Evolutionary conservation across 2,329 filamentous ascomycete species (phyloP).

Genomic region (Aspergillus sp.): DNA sequence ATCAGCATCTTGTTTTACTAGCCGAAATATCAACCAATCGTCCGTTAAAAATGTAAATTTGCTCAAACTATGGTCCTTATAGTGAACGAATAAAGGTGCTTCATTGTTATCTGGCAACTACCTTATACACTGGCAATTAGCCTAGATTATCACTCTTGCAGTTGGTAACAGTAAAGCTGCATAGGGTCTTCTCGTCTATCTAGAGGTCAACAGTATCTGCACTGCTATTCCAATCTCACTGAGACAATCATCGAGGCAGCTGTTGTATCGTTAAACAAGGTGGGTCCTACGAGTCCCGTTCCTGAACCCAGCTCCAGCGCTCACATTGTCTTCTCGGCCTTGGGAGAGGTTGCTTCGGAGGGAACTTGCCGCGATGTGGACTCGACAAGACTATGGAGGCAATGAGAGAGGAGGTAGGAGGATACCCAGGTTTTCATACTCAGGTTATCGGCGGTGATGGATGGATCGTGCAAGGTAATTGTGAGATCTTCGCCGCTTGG

Average conservation of each 20-base stretch:
- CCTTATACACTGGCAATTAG: no score
- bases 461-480: constrained; percentile 76
- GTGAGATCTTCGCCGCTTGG: constrained; percentile 48
- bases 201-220: no score
- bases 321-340: constrained; percentile 22
- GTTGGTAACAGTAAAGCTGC: no score
- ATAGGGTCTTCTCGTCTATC: no score
- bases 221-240: no score
- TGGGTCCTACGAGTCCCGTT: constrained; percentile 84
- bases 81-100: no score
- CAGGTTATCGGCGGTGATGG: constrained; percentile 79
- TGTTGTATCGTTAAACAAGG: constrained; percentile 44
- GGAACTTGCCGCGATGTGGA: constrained; percentile 27
- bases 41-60: no score
- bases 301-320: constrained; percentile 81
- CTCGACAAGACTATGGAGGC: constrained; percentile 50
- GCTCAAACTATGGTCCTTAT: no score
- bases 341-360: constrained; percentile 13
- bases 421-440: constrained; percentile 96
- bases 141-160: no score
- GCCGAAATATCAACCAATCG: not conserved
- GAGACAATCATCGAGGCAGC: no score
- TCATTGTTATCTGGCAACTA: no score
- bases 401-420: constrained; percentile 75
- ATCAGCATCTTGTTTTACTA: constrained; percentile 14